phyloP scores from a whole-genome alignment of 1,284 basidiomycete genomes.

The Macrocystidia cucumis region DNA sequence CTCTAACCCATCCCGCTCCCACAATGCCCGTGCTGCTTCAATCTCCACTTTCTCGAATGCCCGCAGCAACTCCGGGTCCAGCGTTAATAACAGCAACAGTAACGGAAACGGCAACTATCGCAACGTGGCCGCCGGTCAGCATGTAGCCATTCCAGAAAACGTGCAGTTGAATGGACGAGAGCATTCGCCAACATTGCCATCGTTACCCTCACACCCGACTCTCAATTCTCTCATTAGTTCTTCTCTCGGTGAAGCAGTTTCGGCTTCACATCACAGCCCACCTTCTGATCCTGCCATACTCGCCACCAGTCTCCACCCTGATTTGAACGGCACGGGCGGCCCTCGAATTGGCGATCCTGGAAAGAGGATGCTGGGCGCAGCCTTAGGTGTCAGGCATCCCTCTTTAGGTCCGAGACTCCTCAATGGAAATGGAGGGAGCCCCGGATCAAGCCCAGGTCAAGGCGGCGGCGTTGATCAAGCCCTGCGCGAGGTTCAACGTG shows the following conservation, averaged over 20 bases:
- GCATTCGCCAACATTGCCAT: conserved; percentile 75
- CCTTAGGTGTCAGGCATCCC: conserved; percentile 73
- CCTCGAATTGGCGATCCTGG: conserved; percentile 78
- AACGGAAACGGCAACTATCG: conserved; percentile 30
- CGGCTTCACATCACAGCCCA: conserved; percentile 26
- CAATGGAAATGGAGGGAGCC: conserved; percentile 31
- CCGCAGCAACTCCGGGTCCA: conserved; percentile 31
- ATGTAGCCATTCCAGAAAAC: conserved; percentile 45
- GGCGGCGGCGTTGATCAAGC: conserved; percentile 50
- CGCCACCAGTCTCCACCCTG: conserved; percentile 36
- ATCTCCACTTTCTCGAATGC: conserved; percentile 54
- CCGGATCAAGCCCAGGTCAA: conserved; percentile 24
- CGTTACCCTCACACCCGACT: conserved; percentile 71
- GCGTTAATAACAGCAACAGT: no score
- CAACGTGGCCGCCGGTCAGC: conserved; percentile 27
- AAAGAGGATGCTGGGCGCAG: conserved; percentile 78
- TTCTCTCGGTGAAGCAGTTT: conserved; percentile 44
- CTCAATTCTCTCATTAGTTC: conserved; percentile 76
- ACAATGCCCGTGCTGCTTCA: conserved; percentile 63
- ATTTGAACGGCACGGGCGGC: conserved; percentile 19
- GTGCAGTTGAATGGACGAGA: conserved; percentile 53
- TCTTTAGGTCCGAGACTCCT: conserved; percentile 53
- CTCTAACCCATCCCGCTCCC: conserved; percentile 53
- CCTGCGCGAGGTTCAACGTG: conserved; percentile 68
- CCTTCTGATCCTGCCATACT: conserved; percentile 63